Base-by-base conservation (phyloP, 495 filamentous ascomycete species). In the Penicillium silybi region DNA sequence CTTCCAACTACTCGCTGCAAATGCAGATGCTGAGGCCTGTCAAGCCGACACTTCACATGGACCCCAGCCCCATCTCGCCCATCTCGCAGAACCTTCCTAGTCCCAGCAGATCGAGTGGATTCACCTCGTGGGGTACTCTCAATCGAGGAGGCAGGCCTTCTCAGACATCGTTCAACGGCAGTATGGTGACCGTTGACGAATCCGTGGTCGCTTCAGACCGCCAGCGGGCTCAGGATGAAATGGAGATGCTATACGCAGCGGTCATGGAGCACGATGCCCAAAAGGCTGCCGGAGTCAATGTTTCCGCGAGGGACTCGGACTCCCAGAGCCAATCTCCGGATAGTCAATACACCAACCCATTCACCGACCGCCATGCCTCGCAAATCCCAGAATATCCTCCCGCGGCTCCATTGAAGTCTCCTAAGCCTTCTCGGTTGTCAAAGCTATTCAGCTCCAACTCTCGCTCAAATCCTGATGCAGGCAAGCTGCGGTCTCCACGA, bases 241-340 rank as follows among this genome's bases (percentile, higher is more conserved):
- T 97, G 72, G 90, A 93, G 64, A 84, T 88, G 66, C 82, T 97
- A 59, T 97, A 97, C 64, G 88, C 83, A 44, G 86, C 90, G 40
- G 91, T 96, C 53, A 86, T 95, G 87, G 89, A 88, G 69, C 87
- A 92, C 45, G 89, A 95, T 68, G 85, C 82, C 34, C 81, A 82
- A 43, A 87, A 88, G 69, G 72, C 81, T 46, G 70, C 70, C 1
- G 62, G 51, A 2, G 9, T 54, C 17, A 54, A 65, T 41, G 42
- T 59, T 19, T 43, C 64, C 4, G 19, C 37, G 16, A 48, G 54
- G 16, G 52, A 66, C 17, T 46, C 25, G 22, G 54, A 65, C 20
- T 62, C 55, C 5, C 62, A 69, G 19, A 51, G 59, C 5, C 57
- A 59, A 11, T 74, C 70, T 4, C 71, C 69, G 16, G 57, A 70